Base-by-base conservation (phyloP, 495 filamentous ascomycete genomes). In the Xylaria sp. region DNA sequence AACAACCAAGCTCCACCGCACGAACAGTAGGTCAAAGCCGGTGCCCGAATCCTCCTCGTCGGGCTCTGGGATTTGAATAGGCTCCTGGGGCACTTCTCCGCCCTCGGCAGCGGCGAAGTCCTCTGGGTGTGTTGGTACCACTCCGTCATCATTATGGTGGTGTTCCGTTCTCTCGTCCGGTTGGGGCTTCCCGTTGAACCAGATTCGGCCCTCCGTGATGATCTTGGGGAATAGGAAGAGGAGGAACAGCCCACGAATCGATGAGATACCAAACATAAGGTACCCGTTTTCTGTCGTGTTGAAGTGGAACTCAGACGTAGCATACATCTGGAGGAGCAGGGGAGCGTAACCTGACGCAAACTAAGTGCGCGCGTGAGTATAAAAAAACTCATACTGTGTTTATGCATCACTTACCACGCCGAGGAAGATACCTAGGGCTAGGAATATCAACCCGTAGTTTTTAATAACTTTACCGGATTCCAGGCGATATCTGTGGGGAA, bases 301-400 rank as follows among this genome's bases (percentile, higher is more conserved):
- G 74, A 89, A 90, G 44, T 82, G 78, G 69, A 88, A 88, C 6
- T 77, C 80, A 33, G 87, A 85, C 0, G 87, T 89, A 21, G 85
- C 84, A 65, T 86, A 87, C 82, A 87, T 82, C 71, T 87, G 85
- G 57, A 86, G 80, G 0, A 87, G 72, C 29, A 85, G 77, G 19
- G 85, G 82, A 3, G 85, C 84, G 44, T 87, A 90, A 21, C 83
- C 86, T 0, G 88, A 88, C 0, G 88, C 86, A 17, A 89, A 41
- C 35, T 37, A 37, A 37, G 35, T 84, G 43, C 4, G 17, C 21
- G n/a, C 29, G 41, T 24, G 35, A 17, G 33, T 24, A 33, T 15
- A 19, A 44, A 24, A 9, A 33, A 4, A 48, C 24, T 64, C 17
- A 0, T 40, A 19, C 37, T 6, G 24, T 46, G 33, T 15, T 40